Base-by-base conservation (phyloP, 2,329 filamentous ascomycete genomes). In the Colletotrichum sp. region DNA sequence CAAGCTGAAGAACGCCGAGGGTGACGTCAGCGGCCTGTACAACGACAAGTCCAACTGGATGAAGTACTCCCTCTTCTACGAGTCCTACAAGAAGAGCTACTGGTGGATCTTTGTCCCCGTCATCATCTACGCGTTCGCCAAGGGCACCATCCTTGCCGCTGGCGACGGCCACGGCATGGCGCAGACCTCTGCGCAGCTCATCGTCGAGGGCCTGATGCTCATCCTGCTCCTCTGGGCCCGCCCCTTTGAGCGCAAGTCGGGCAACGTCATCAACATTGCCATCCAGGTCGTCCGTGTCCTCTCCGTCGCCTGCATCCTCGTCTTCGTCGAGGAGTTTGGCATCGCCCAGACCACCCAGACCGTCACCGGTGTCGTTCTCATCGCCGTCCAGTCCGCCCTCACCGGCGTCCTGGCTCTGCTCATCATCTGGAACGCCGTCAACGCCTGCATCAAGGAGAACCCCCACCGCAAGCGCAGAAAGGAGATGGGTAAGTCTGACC, bases 31-130 rank as follows among this genome's bases (percentile, higher is more conserved):
- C 18, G 91, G 88, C 15, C 89, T 99, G 10, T 98, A 96, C 84
- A 94, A 98, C 76, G 91, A 98, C 86, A 97, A 97, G 88, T 58
- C 94, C 74, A 93, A 94, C 55, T 98, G 97, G 96, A 90, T 95
- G 83, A 98, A 97, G 87, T 99, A 99, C 89, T 97, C 95, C 81
- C 89, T 98, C 77, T 98, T 99, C 87, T 99, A 99, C 88, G 97
- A 98, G 81, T 94, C 93, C 80, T 98, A 98, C 89, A 96, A 95
- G 87, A 95, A 94, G 85, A 92, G 93, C 80, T 98, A 96, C 88
- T 99, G 97, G 97, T 98, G 96, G 96, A 86, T 98, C 28, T 98
- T 99, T 82, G 90, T 98, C 16, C 97, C 97, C 1, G 89, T 91
- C 76, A 98, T 98, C 81, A 76, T 96, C 78, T 98, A 98, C 88